Percentiles rank a stretch among this genome's conserved stretches.
Conservation (phyloP, 2,329 filamentous ascomycete genomes). For the Plectosphaerella sp. region DNA sequence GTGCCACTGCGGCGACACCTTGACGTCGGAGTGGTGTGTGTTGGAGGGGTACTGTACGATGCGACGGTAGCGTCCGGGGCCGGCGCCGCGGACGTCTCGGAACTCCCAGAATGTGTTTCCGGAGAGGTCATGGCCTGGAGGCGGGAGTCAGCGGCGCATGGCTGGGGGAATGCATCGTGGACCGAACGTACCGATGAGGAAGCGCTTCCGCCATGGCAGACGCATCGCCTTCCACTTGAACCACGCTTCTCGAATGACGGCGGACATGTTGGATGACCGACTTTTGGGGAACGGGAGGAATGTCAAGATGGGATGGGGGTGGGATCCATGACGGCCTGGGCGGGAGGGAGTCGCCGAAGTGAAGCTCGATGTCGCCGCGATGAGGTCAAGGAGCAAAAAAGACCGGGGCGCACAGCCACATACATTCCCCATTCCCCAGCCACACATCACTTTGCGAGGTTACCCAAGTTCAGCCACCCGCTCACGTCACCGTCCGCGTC, state of each 20-base stretch:
- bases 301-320: background rate
- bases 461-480: constrained; percentile 11
- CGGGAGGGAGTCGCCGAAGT: background rate
- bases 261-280: constrained; percentile 5
- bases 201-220: constrained; percentile 59
- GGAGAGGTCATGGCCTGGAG: constrained; percentile 55
- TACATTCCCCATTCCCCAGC: constrained; percentile 6
- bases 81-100: constrained; percentile 40
- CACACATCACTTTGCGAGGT: constrained; percentile 3
- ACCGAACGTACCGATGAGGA: constrained; percentile 50
- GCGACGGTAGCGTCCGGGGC: constrained; percentile 48
- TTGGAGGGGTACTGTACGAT: constrained; percentile 56
- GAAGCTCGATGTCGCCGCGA: constrained; percentile 2
- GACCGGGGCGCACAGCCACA: constrained; percentile 11
- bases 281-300: background rate
- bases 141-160: background rate
- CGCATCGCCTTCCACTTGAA: constrained; percentile 58
- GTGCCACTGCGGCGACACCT: constrained; percentile 60
- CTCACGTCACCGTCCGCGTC: constrained; percentile 11
- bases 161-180: background rate
- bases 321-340: constrained; percentile 5
- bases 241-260: constrained; percentile 35
- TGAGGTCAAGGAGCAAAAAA: constrained; percentile 12
- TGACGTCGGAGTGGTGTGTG: constrained; percentile 50
- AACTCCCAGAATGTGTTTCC: constrained; percentile 70